Evolutionary conservation across 2,329 filamentous ascomycete genomes (phyloP).

Genomic region (Phoma sp.): DNA sequence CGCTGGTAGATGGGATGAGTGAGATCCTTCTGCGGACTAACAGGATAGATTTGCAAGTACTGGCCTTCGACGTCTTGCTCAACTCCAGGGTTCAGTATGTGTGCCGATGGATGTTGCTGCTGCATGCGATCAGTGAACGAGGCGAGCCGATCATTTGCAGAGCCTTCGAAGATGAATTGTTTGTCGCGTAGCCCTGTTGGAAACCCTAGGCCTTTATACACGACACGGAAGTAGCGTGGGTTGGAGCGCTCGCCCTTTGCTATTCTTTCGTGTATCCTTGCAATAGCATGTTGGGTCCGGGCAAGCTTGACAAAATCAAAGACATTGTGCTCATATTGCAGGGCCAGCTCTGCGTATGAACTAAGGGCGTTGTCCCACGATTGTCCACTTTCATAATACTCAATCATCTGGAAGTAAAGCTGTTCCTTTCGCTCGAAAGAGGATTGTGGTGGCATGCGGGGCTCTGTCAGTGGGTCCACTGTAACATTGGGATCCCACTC

Average conservation of each 20-base stretch:
- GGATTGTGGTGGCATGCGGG: conserved; percentile 80
- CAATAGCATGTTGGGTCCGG: conserved; percentile 86
- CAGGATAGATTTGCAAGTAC: conserved; percentile 80
- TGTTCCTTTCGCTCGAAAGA: conserved; percentile 92
- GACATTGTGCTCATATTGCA: conserved; percentile 87
- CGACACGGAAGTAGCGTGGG: conserved; percentile 89
- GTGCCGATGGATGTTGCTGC: conserved; percentile 84
- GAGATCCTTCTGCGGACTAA: conserved; percentile 83
- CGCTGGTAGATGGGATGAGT: conserved; percentile 85
- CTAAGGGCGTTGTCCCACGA: conserved; percentile 88
- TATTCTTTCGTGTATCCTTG: conserved; percentile 88
- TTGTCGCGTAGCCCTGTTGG: conserved; percentile 82
- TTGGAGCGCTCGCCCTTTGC: conserved; percentile 79
- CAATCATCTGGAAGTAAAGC: conserved; percentile 93
- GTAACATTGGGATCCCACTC: conserved; percentile 80
- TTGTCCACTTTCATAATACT: conserved; percentile 91
- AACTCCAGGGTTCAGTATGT: conserved; percentile 74
- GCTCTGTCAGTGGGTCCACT: conserved; percentile 72
- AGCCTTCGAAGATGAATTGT: conserved; percentile 89
- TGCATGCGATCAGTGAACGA: conserved; percentile 92
- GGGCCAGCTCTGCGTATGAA: conserved; percentile 87
- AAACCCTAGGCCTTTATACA: conserved; percentile 89
- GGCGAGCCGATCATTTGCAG: conserved; percentile 74
- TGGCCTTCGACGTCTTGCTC: conserved; percentile 88
- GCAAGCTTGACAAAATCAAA: conserved; percentile 95